Evolutionary conservation across 495 filamentous ascomycete genomes (phyloP).

Genomic region (Platismatia glauca): DNA sequence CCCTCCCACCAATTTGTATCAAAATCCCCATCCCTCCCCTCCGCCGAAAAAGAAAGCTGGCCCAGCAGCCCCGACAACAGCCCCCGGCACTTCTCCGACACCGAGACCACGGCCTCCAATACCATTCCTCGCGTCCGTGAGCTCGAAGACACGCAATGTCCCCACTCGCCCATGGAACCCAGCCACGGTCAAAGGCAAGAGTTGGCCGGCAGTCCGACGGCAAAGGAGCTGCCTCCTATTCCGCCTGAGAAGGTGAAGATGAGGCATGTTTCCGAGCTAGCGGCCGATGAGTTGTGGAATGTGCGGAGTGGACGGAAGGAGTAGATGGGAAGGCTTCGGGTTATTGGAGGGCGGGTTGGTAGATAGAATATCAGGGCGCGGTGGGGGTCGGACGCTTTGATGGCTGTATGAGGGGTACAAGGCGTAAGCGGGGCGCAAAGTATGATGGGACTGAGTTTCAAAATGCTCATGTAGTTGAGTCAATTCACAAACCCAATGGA

Average conservation of each 20-base stretch:
- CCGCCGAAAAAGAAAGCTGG: neutral
- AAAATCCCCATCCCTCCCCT: neutral
- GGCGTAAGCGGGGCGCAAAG: no score
- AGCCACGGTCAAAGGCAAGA: neutral
- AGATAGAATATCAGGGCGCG: no score
- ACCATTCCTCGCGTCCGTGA: neutral
- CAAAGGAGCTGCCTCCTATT: constrained; percentile 7
- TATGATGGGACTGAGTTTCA: no score
- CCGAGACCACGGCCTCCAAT: neutral
- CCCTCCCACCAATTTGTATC: no score
- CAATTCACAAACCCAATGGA: no score
- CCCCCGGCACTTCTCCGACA: no score
- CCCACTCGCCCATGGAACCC: neutral
- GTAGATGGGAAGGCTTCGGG: no score
- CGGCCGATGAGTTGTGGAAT: neutral
- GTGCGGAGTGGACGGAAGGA: neutral
- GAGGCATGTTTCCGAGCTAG: constrained; percentile 7
- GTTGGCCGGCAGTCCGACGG: constrained; percentile 2
- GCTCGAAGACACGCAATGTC: neutral
- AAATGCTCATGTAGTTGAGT: no score
- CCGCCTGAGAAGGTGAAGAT: neutral
- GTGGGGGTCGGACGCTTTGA: no score
- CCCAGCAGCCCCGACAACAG: constrained; percentile 3
- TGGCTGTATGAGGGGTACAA: no score
- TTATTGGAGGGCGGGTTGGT: no score